Evolutionary conservation across 2,329 filamentous ascomycete genomes (phyloP), one percentile per base, ranked within the genome.

Genomic region (Colletotrichum sojae): DNA sequence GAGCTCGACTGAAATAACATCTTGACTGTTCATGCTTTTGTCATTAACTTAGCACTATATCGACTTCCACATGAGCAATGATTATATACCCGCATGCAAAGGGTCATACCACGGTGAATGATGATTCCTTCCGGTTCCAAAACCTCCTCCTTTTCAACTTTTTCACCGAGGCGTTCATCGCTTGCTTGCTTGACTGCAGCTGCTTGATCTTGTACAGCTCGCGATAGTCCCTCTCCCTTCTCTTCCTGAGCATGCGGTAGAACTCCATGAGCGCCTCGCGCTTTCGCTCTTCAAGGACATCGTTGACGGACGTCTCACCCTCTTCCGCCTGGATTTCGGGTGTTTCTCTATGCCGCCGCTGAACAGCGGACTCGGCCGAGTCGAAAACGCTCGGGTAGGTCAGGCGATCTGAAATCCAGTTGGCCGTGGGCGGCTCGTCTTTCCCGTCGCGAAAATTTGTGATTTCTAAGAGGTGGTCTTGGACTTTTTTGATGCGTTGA

Each of bases 131-230:
- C 6, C 57, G 57, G 46, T 60, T 25, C 57, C 45, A 51, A 40
- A 60, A 60, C 13, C 2, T 22, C 9, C 46, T 60, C 45, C 51
- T 60, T 6, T n/a, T 43, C 18, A 22, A 13, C 16, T 16, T 15
- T 25, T 22, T 36, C 31, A 36, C 31, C 6, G 18, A 49, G 13
- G 20, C 25, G 10, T 36, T 10, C 10, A 8, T 20, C 45, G 45
- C 18, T 12, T 43, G 56, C 43, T 49, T 59, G 16, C 27, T 31
- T n/a, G 22, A 31, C n/a, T 60, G 46, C 5, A 60, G 25, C 9
- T 60, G n/a, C 20, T 40, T 60, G 31, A 60, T 52, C 1, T 12
- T 60, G 46, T 20, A 40, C 4, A 60, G 12, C 13, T 60, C 57
- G 1, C 20, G n/a, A 18, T n/a, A 52, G 9, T 60, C n/a, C 1